A percentile compares a stretch with the other conserved stretches of the same genome.
These are phyloP conservation scores for Naumovozyma castellii DNA, from an alignment of 805 yeast genomes.

Conservation along the genomic window DNA sequence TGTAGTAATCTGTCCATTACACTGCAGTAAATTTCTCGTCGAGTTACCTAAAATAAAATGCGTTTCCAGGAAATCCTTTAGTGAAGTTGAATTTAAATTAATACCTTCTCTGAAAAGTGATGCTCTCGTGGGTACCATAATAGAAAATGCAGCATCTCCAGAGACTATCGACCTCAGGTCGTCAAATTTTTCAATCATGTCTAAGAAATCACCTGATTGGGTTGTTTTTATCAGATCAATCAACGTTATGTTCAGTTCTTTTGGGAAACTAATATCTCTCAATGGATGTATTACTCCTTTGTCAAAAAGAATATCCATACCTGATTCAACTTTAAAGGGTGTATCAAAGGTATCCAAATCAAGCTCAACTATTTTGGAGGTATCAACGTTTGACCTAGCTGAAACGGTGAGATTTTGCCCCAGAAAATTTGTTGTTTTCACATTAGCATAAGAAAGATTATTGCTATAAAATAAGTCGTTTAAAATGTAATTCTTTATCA, in stretches of 20 bases:
- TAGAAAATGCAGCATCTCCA: conserved; percentile 37
- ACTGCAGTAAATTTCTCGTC: conserved; percentile 36
- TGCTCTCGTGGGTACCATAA: conserved; percentile 62
- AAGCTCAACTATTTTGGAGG: conserved; percentile 4
- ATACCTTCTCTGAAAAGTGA: conserved; percentile 46
- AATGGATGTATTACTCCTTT: conserved; percentile 81
- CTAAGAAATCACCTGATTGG: conserved; percentile 37
- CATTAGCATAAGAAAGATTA: conserved; percentile 3
- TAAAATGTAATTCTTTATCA: conserved; percentile 52
- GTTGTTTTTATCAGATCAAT: conserved; percentile 49
- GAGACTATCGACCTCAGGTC: conserved; percentile 36
- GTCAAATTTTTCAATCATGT: conserved; percentile 37
- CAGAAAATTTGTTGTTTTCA: conserved; percentile 26
- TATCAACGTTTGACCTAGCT: conserved; percentile 5
- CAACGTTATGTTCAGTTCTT: conserved; percentile 41
- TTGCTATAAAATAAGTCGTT: conserved; percentile 56
- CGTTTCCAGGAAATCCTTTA: conserved; percentile 49
- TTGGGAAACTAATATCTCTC: conserved; percentile 47
- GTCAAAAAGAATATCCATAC: conserved; percentile 61
- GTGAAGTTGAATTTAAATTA: conserved; percentile 33
- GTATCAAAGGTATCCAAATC: conserved; percentile 15
- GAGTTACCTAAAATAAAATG: conserved; percentile 62
- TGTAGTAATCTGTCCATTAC: conserved; percentile 39
- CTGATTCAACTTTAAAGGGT: conserved; percentile 22
- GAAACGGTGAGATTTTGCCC: conserved; percentile 7